phyloP scores from a whole-genome alignment of 2,329 filamentous ascomycete species.

The Aureobasidium subglaciale region DNA sequence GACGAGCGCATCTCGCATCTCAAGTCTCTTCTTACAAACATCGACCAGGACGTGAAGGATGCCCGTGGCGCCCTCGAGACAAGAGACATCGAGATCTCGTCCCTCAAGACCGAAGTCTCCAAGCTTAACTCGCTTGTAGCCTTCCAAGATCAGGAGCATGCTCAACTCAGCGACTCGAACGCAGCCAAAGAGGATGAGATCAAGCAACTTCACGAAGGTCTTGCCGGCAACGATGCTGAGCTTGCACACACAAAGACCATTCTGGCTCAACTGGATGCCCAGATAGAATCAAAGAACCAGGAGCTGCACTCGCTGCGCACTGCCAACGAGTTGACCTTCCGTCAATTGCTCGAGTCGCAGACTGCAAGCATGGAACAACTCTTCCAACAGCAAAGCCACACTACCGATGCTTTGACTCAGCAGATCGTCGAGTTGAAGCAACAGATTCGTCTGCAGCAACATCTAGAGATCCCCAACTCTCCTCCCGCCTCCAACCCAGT shows the following conservation, averaged over 20 bases:
- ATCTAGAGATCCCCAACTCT: not conserved
- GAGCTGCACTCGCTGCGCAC: conserved; percentile 9
- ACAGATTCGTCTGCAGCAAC: conserved; percentile 2
- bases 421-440: conserved; percentile 7
- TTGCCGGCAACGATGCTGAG: conserved; percentile 4
- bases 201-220: conserved; percentile 1
- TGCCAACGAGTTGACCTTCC: conserved; percentile 4
- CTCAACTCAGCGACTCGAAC: not conserved
- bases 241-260: conserved; percentile 6
- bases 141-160: conserved; percentile 7
- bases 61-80: not conserved
- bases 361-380: not conserved
- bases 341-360: conserved; percentile 7
- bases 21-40: not conserved
- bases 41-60: conserved; percentile 2
- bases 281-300: conserved; percentile 9
- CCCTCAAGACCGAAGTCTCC: not conserved
- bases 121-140: conserved; percentile 6
- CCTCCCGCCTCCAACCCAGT: not conserved
- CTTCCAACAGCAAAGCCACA: not conserved
- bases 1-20: conserved; percentile 2
- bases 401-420: conserved; percentile 8
- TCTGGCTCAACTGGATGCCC: conserved; percentile 7
- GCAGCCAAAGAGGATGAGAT: conserved; percentile 2
- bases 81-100: not conserved